A percentile compares a stretch with the other conserved stretches of the same genome.
These are phyloP conservation scores for Globisporangium recalcitrans DNA, from an alignment of 352 stramenopile genomes.

Conservation along the genomic window DNA sequence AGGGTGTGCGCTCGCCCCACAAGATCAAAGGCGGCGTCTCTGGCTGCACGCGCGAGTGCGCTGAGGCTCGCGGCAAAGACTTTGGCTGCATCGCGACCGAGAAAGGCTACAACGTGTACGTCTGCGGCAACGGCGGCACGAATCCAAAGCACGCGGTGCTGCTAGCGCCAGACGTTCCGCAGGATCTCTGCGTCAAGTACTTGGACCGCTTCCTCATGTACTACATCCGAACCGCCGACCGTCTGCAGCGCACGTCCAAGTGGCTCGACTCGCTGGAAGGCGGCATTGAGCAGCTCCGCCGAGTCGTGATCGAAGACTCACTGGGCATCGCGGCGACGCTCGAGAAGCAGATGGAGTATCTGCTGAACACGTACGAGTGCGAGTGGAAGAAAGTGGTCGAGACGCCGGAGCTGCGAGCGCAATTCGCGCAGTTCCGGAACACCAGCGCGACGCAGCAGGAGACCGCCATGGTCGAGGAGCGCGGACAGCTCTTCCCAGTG, in stretches of 20 bases:
- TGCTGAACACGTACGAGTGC: constrained; percentile 92
- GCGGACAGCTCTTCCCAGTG: constrained; percentile 85
- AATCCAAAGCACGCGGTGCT: constrained; percentile 81
- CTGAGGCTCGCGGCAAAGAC: constrained; percentile 89
- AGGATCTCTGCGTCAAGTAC: constrained; percentile 79
- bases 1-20: constrained; percentile 88
- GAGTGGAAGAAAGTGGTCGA: constrained; percentile 92
- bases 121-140: constrained; percentile 85
- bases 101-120: constrained; percentile 89
- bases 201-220: constrained; percentile 90
- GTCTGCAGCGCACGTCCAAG: constrained; percentile 73
- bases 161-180: constrained; percentile 41
- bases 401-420: constrained; percentile 60
- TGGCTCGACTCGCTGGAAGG: constrained; percentile 86
- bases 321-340: constrained; percentile 78
- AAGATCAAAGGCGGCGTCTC: constrained; percentile 91
- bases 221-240: constrained; percentile 81
- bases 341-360: constrained; percentile 80
- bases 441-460: constrained; percentile 67
- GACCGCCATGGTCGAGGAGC: constrained; percentile 57
- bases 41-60: constrained; percentile 89
- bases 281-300: constrained; percentile 45
- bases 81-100: constrained; percentile 93
- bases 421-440: constrained; percentile 92
- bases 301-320: constrained; percentile 85